A percentile compares a stretch with the other conserved stretches of the same genome.
These are phyloP conservation scores for Candida qinlingensis DNA, from an alignment of 805 yeast species.

Conservation along the genomic window DNA sequence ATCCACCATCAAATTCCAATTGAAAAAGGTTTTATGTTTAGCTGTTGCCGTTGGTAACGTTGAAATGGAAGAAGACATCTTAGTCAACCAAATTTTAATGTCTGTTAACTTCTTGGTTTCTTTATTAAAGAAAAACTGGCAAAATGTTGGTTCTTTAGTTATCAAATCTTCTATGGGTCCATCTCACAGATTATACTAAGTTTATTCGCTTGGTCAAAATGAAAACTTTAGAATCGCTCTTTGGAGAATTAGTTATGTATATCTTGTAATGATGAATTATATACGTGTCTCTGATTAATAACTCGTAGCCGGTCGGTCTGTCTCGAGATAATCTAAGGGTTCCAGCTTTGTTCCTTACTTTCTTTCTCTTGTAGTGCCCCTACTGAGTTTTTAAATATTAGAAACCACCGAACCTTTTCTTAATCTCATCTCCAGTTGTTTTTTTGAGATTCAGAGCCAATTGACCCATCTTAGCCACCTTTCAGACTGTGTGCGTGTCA, in stretches of 20 bases:
- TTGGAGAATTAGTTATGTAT: background rate
- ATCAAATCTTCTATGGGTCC: constrained; percentile 99
- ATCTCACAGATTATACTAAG: constrained; percentile 97
- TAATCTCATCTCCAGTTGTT: background rate
- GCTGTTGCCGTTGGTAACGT: constrained; percentile 99
- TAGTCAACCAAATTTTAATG: constrained; percentile 97
- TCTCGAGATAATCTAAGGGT: no score
- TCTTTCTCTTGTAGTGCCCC: background rate
- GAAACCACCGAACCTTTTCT: background rate
- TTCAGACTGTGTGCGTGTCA: no score
- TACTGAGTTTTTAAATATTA: background rate
- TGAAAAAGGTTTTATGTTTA: constrained; percentile 98
- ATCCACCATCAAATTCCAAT: constrained; percentile 99
- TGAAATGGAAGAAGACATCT: constrained; percentile 95
- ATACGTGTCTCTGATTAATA: background rate
- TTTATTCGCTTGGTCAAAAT: constrained; percentile 10
- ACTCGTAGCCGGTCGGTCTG: no score
- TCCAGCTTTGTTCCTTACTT: no score
- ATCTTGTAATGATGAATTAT: background rate
- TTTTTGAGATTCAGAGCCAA: background rate
- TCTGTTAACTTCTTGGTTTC: constrained; percentile 99
- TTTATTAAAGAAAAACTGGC: constrained; percentile 99
- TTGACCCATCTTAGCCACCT: no score
- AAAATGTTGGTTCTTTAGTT: constrained; percentile 98
- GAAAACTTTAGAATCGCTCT: background rate